A percentile compares a stretch with the other conserved stretches of the same genome.
These are phyloP conservation scores for Arachis stenosperma DNA, from an alignment of 306 rosid species.

Conservation along the genomic window DNA sequence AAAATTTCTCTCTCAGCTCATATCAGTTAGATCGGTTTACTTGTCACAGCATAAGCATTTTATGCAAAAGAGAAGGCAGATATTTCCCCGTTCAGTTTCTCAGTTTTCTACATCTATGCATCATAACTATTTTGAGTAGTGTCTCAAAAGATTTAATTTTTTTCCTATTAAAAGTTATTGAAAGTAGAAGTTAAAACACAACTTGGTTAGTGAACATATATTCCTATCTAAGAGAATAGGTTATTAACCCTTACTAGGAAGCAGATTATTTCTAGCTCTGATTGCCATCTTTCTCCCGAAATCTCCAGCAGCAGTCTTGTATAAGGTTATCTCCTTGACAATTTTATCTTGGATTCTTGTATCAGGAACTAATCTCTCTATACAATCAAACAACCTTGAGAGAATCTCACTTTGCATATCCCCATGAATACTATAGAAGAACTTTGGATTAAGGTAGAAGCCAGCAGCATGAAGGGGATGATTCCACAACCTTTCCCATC, in stretches of 20 bases:
- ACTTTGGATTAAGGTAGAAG: constrained; percentile 85
- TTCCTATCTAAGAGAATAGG: constrained; percentile 31
- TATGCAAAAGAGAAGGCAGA: constrained; percentile 16
- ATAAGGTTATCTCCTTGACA: constrained; percentile 75
- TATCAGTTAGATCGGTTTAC: neutral
- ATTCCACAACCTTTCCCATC: constrained; percentile 76
- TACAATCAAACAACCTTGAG: constrained; percentile 85
- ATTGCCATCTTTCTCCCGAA: constrained; percentile 91
- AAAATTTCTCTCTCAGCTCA: constrained; percentile 14
- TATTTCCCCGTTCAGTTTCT: constrained; percentile 10
- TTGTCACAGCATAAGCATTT: constrained; percentile 30
- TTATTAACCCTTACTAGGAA: constrained; percentile 76
- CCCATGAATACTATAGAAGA: constrained; percentile 82
- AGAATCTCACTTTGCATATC: constrained; percentile 61
- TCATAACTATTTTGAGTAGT: neutral
- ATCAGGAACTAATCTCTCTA: constrained; percentile 87
- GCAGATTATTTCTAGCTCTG: constrained; percentile 81
- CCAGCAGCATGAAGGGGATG: constrained; percentile 94
- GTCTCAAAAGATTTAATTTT: neutral
- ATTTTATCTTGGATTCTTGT: constrained; percentile 83
- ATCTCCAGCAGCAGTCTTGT: constrained; percentile 79
- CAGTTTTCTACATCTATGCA: constrained; percentile 24
- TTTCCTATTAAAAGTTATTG: neutral
- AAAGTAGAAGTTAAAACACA: constrained; percentile 19
- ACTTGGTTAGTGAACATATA: constrained; percentile 27